Evolutionary conservation across 1,139 yeast species (phyloP).

Genomic region (Ogataea hybrid): DNA sequence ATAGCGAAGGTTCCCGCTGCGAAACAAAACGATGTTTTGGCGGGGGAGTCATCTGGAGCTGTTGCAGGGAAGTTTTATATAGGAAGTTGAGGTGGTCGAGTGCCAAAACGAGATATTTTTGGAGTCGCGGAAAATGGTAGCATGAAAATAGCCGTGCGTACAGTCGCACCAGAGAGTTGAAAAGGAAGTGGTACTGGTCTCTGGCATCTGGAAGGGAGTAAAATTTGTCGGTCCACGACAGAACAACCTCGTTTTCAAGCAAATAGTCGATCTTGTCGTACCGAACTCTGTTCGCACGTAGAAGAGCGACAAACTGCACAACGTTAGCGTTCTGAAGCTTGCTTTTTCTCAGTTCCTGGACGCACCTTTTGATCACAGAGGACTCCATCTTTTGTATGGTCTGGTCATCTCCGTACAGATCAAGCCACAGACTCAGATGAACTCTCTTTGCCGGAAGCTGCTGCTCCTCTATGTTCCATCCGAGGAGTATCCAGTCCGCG

Average conservation of each 20-base stretch:
- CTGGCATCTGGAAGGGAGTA: constrained; percentile 1
- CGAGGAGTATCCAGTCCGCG: constrained; percentile 18
- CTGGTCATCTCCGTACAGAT: constrained; percentile 35
- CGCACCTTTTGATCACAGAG: constrained; percentile 8
- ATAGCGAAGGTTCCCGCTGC: neutral
- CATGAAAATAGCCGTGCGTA: constrained; percentile 6
- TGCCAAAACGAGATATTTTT: constrained; percentile 9
- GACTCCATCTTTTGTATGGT: constrained; percentile 24
- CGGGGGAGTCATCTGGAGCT: neutral
- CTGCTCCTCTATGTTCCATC: constrained; percentile 15
- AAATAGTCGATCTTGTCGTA: constrained; percentile 13
- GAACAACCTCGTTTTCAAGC: constrained; percentile 21
- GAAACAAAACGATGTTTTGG: neutral
- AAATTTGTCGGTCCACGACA: constrained; percentile 15
- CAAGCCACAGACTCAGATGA: constrained; percentile 36
- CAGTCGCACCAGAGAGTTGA: constrained; percentile 8
- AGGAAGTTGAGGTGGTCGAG: constrained; percentile 18
- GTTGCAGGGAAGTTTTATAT: constrained; percentile 11
- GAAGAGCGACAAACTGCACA: constrained; percentile 6
- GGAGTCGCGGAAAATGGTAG: constrained; percentile 8
- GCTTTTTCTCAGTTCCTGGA: constrained; percentile 3
- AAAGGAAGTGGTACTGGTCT: constrained; percentile 9
- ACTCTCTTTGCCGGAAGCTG: constrained; percentile 14
- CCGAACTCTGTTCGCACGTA: constrained; percentile 11
- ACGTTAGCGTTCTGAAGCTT: neutral